phyloP scores from a whole-genome alignment of 306 rosid genomes.

The Dicorynia guianensis region DNA sequence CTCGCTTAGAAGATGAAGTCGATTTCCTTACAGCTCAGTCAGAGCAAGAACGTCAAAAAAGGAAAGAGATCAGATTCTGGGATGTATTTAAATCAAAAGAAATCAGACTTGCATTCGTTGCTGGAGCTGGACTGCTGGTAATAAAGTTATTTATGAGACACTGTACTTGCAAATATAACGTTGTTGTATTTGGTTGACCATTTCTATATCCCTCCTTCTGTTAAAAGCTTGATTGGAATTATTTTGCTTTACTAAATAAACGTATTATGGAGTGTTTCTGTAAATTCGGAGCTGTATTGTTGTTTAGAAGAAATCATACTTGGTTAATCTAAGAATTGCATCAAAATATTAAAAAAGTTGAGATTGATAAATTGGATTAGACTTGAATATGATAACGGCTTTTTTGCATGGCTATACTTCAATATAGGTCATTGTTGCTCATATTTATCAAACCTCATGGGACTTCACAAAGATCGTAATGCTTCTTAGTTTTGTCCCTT shows the following conservation, averaged over 20 bases:
- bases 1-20: slow-evolving; percentile 83
- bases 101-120: slow-evolving; percentile 84
- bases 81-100: slow-evolving; percentile 74
- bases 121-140: slow-evolving; percentile 92
- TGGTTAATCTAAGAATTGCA: slow-evolving; percentile 5
- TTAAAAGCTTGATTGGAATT: slow-evolving; percentile 9
- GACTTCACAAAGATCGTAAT: not conserved
- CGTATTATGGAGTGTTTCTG: not conserved
- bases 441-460: not conserved
- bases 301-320: slow-evolving; percentile 26
- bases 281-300: slow-evolving; percentile 12
- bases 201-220: slow-evolving; percentile 25
- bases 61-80: slow-evolving; percentile 58
- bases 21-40: slow-evolving; percentile 73
- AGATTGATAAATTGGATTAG: not conserved
- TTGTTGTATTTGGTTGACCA: slow-evolving; percentile 18
- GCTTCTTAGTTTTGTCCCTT: not conserved
- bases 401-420: not conserved
- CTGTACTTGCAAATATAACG: not conserved
- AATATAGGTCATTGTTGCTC: slow-evolving; percentile 5
- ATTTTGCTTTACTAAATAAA: slow-evolving; percentile 23
- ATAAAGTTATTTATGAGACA: not conserved
- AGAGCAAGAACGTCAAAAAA: slow-evolving; percentile 75
- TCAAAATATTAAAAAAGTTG: not conserved
- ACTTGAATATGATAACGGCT: slow-evolving; percentile 22